These are phyloP conservation scores for Geosmithia putterillii DNA, from an alignment of 2,329 filamentous ascomycete species.

Conservation along the genomic window DNA sequence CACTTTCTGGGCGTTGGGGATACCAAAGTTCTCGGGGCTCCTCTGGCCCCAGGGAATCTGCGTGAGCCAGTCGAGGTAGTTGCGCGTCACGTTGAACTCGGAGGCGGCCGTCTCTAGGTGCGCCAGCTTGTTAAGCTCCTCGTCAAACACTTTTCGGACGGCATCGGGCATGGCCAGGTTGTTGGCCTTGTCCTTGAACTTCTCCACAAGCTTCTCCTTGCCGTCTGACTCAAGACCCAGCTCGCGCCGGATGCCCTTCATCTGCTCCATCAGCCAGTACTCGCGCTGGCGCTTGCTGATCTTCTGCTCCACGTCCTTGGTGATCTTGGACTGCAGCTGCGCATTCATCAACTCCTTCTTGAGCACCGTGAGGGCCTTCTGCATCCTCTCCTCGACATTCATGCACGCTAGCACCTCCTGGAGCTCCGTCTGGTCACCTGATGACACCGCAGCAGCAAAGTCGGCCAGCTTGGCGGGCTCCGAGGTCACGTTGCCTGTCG, in stretches of 20 bases:
- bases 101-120: slow-evolving; percentile 92
- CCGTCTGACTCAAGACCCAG: slow-evolving; percentile 94
- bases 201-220: slow-evolving; percentile 95
- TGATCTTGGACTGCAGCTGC: slow-evolving; percentile 91
- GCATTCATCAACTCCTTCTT: slow-evolving; percentile 99
- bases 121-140: slow-evolving; percentile 93
- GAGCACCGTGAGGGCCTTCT: slow-evolving; percentile 80
- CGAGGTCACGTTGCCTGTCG: slow-evolving; percentile 85
- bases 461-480: slow-evolving; percentile 93
- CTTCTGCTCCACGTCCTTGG: slow-evolving; percentile 93
- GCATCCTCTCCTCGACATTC: slow-evolving; percentile 84
- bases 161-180: slow-evolving; percentile 95
- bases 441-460: slow-evolving; percentile 94
- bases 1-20: slow-evolving; percentile 79
- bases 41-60: slow-evolving; percentile 96
- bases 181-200: slow-evolving; percentile 88
- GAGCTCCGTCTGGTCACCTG: slow-evolving; percentile 80
- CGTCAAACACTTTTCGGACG: slow-evolving; percentile 95
- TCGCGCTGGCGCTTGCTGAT: slow-evolving; percentile 96
- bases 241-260: slow-evolving; percentile 95
- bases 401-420: slow-evolving; percentile 83
- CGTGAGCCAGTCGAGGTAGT: slow-evolving; percentile 97
- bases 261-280: slow-evolving; percentile 98
- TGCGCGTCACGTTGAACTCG: slow-evolving; percentile 96
- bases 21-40: slow-evolving; percentile 93